A percentile compares a stretch with the other conserved stretches of the same genome.
phyloP scores from a whole-genome alignment of 352 stramenopile genomes.

The Thraustotheca clavata region DNA sequence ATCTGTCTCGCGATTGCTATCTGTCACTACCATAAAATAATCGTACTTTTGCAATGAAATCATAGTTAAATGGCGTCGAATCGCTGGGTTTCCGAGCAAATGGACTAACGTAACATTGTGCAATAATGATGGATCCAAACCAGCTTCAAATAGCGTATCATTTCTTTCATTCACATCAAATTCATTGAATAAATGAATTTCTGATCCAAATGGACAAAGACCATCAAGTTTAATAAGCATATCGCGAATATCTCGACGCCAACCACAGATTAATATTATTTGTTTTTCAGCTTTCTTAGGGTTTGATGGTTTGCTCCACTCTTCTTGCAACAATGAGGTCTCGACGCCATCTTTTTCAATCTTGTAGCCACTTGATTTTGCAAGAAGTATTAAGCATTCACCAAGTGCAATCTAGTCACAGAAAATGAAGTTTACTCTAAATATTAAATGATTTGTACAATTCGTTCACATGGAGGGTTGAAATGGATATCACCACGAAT shows the following conservation, averaged over 20 bases:
- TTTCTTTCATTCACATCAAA: neutral
- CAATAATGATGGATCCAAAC: neutral
- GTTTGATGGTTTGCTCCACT: neutral
- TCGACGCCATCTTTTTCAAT: neutral
- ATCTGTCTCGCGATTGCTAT: neutral
- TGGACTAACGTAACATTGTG: neutral
- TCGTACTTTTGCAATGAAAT: neutral
- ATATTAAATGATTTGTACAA: no score
- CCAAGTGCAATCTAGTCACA: neutral
- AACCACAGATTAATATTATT: constrained; percentile 9
- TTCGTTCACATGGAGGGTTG: neutral
- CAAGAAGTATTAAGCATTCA: constrained; percentile 10
- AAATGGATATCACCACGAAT: neutral
- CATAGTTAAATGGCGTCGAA: neutral
- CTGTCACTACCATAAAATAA: constrained; percentile 6
- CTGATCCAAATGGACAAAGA: neutral
- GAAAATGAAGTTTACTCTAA: neutral
- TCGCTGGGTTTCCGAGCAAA: neutral
- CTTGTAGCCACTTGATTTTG: neutral
- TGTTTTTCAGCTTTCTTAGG: neutral
- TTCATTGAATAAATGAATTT: constrained; percentile 8
- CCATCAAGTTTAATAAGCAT: neutral
- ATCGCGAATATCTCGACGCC: constrained; percentile 6
- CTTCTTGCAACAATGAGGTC: neutral
- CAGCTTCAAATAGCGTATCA: neutral